These are phyloP conservation scores for Stipa capillata DNA, from an alignment of 176 grass and related monocot species.

Conservation along the genomic window DNA sequence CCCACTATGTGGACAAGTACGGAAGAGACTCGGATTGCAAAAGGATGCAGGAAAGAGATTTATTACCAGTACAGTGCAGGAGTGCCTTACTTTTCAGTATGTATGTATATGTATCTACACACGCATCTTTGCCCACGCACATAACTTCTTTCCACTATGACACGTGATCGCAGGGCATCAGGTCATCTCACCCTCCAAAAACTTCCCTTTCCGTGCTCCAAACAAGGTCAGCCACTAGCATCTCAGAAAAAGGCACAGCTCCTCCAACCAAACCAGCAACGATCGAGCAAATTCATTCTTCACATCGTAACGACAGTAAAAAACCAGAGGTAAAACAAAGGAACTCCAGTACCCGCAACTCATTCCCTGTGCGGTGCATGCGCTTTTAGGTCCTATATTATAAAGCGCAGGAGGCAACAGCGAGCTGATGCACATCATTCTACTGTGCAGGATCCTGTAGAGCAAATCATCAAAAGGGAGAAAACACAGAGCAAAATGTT, in stretches of 20 bases:
- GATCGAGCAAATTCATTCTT: not conserved
- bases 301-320: not conserved
- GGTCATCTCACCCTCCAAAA: not conserved
- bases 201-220: not conserved
- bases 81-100: not conserved
- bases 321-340: not conserved
- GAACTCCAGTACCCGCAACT: not conserved
- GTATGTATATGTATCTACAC: not conserved
- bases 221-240: slow-evolving; percentile 1
- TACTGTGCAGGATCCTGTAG: slow-evolving; percentile 8
- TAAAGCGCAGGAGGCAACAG: slow-evolving; percentile 1
- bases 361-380: not conserved
- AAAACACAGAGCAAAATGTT: not conserved
- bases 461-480: slow-evolving; percentile 29
- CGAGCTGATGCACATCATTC: not conserved
- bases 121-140: not conserved
- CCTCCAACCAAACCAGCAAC: not conserved
- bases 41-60: not conserved
- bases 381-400: not conserved
- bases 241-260: not conserved
- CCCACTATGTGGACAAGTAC: not conserved
- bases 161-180: not conserved
- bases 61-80: not conserved
- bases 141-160: not conserved
- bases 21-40: not conserved